These are phyloP conservation scores for Bocquillonia castaneifolia DNA, from an alignment of 441 rosid genomes.

Conservation along the genomic window DNA sequence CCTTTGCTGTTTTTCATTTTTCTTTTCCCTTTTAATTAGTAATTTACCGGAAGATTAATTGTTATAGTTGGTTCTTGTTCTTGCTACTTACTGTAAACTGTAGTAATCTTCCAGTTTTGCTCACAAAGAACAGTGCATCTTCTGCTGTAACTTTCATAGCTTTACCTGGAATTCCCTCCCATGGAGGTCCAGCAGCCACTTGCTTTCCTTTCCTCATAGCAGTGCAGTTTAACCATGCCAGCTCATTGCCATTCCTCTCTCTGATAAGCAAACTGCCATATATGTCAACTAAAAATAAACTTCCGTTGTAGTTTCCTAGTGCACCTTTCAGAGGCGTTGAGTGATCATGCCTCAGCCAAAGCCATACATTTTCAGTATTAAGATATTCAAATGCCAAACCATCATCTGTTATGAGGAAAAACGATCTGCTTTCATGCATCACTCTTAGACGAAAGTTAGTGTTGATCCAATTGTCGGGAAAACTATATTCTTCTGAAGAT, in stretches of 20 bases:
- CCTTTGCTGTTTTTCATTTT: not conserved
- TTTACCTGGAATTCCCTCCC: conserved; percentile 56
- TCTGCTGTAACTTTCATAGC: conserved; percentile 42
- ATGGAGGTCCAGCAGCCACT: conserved; percentile 58
- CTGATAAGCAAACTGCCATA: conserved; percentile 52
- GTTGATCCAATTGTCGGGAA: conserved; percentile 39
- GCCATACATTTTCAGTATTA: conserved; percentile 51
- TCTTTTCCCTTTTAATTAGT: not conserved
- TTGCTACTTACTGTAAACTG: conserved; percentile 59
- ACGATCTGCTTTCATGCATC: conserved; percentile 53
- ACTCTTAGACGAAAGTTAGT: conserved; percentile 45
- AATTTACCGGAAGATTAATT: not conserved
- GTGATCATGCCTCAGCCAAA: conserved; percentile 68
- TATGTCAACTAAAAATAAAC: conserved; percentile 48
- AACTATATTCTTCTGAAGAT: conserved; percentile 25
- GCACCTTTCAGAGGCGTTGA: conserved; percentile 54
- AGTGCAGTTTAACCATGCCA: conserved; percentile 60
- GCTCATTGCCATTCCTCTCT: conserved; percentile 45
- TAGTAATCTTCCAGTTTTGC: conserved; percentile 55
- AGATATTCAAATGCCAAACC: conserved; percentile 60
- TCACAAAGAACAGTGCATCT: conserved; percentile 61
- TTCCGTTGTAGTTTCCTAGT: conserved; percentile 62
- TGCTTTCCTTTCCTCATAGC: conserved; percentile 52
- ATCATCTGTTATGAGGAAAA: conserved; percentile 47
- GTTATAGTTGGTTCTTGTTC: conserved; percentile 10